Conservation (phyloP, 257 asterid species). For the Oldenlandia corymbosa region DNA sequence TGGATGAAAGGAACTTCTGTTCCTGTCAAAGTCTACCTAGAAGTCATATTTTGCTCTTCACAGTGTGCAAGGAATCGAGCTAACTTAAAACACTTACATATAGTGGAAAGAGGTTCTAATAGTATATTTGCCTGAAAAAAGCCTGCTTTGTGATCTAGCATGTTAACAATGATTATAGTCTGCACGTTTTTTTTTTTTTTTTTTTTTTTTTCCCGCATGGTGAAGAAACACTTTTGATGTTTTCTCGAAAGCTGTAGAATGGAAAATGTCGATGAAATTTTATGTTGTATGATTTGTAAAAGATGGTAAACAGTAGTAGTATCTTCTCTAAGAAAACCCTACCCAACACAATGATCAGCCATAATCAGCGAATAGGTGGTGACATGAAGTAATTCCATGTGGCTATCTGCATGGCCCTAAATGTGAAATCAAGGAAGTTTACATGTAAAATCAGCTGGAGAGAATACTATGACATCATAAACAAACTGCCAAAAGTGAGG, state of each 20-base stretch:
- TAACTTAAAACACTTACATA: background rate
- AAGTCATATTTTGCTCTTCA: background rate
- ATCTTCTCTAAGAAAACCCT: conserved; percentile 18
- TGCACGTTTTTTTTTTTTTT: too few species aligned
- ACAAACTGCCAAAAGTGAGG: background rate
- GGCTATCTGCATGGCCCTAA: conserved; percentile 99
- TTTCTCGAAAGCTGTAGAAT: background rate
- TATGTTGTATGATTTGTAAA: background rate
- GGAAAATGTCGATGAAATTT: background rate
- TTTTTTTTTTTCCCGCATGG: too few species aligned
- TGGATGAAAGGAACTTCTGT: background rate
- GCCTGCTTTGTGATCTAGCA: background rate
- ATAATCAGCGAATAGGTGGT: conserved; percentile 75
- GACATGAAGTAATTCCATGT: conserved; percentile 78
- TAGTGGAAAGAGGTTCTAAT: background rate
- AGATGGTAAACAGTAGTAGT: background rate
- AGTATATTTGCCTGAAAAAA: background rate
- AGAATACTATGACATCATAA: too few species aligned
- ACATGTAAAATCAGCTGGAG: conserved; percentile 8
- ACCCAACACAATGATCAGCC: conserved; percentile 99
- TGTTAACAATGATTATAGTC: too few species aligned
- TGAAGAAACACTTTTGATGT: too few species aligned
- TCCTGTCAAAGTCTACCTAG: background rate
- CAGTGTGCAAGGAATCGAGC: background rate
- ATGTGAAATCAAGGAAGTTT: conserved; percentile 11